Base-by-base conservation (phyloP, 495 filamentous ascomycete species). In the Trichoderma reesei region DNA sequence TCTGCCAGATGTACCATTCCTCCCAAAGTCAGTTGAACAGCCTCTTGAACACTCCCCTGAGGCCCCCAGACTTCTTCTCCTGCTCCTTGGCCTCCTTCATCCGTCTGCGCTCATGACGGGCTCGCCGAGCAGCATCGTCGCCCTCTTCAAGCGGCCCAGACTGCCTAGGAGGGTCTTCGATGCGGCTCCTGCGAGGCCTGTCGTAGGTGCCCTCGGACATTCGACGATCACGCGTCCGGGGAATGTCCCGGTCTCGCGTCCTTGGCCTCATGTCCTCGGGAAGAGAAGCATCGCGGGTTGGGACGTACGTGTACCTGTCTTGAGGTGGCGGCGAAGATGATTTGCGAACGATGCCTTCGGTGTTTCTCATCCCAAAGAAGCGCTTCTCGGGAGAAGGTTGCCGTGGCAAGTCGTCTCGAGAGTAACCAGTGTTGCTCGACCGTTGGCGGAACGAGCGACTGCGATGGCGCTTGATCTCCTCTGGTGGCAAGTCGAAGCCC, bases 311-410 rank as follows among this genome's bases (percentile, higher is more conserved):
- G 10, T 10, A 56, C 26, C 34, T 56, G 26, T 56, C 51, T 56
- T 31, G 51, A 56, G 26, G 51, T 34, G 51, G 51, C 6, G 51
- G 51, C 26, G 51, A 56, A 8, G 51, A 56, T 14, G 51, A 56
- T 16, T n/a, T 56, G 26, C 51, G 51, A 34, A 56, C 20, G 2
- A 61, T 34, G 38, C 71, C 71, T 64, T 72, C 69, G 42, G 38
- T 64, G 31, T 71, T 64, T 16, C 64, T 72, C 10, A 69, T 63
- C 42, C 67, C 67, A 48, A 74, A 69, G 63, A 72, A 73, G 33
- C 64, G 71, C 64, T 69, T 72, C 34, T 44, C 67, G 13, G 66
- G 63, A 31, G 66, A 61, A 16, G 51, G 41, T 36, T 39, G 36
- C 60, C 60, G 36, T n/a, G 36, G 34, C 3, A 14, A 42, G 60